A percentile compares a stretch with the other conserved stretches of the same genome.
Evolutionary conservation across 371 early-diverging fungal genomes (phyloP).

Genomic region (Mucor irregularis): DNA sequence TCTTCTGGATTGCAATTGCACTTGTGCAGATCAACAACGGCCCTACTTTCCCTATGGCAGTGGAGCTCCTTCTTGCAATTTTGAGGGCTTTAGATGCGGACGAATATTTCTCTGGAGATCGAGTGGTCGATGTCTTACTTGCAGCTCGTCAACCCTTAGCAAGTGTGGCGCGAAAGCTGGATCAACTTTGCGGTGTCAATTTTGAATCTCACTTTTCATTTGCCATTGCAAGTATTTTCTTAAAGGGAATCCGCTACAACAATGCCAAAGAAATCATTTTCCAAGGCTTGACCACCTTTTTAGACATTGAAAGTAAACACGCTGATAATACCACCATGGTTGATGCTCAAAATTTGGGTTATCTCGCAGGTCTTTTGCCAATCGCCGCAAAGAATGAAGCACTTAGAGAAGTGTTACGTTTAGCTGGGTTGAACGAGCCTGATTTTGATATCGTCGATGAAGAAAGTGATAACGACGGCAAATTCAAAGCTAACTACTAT

Average conservation of each 20-base stretch:
- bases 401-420: constrained; percentile 60
- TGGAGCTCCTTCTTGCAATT: constrained; percentile 72
- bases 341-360: constrained; percentile 69
- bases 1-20: constrained; percentile 91
- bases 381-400: constrained; percentile 65
- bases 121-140: constrained; percentile 67
- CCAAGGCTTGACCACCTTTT: constrained; percentile 67
- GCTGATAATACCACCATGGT: constrained; percentile 16
- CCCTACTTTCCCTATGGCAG: constrained; percentile 73
- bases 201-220: constrained; percentile 88
- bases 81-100: constrained; percentile 73
- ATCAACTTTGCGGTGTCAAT: constrained; percentile 73
- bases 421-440: constrained; percentile 50
- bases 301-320: constrained; percentile 72
- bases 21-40: constrained; percentile 84
- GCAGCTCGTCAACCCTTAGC: constrained; percentile 73
- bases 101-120: constrained; percentile 71
- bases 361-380: constrained; percentile 74
- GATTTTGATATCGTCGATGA: constrained; percentile 30
- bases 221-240: constrained; percentile 77
- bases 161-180: constrained; percentile 69
- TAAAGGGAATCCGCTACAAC: constrained; percentile 82
- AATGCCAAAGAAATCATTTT: constrained; percentile 74
- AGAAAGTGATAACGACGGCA: constrained; percentile 41
- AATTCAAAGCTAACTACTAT: constrained; percentile 34